Conservation (phyloP, 148 eudicot species). For the Vaccinium darrowii region DNA sequence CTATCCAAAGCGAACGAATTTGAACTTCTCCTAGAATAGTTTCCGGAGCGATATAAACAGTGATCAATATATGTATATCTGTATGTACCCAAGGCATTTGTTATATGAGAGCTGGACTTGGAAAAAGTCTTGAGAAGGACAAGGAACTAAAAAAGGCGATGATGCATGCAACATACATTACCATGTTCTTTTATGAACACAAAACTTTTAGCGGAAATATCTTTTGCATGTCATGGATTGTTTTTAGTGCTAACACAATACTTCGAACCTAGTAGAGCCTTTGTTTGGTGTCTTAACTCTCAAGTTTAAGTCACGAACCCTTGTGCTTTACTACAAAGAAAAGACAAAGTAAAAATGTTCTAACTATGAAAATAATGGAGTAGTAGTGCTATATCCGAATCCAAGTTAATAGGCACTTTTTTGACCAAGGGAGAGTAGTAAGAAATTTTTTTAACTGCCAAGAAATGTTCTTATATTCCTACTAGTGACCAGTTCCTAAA, state of each 20-base stretch:
- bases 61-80: neutral
- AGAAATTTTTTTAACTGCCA: slow-evolving; percentile 1
- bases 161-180: neutral
- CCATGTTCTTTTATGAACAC: neutral
- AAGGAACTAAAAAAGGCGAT: neutral
- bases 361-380: neutral
- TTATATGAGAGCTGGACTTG: neutral
- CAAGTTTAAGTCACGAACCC: neutral
- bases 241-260: neutral
- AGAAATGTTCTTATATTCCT: neutral
- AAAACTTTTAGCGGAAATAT: neutral
- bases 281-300: neutral
- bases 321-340: neutral
- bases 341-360: neutral
- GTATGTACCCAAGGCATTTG: neutral
- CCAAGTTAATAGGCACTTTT: neutral
- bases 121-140: neutral
- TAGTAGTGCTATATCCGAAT: neutral
- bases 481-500: neutral
- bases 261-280: neutral
- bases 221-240: neutral
- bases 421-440: neutral
- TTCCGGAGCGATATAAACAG: neutral
- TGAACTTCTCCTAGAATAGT: no score
- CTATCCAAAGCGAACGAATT: no score